Base-by-base conservation (phyloP, 768 basidiomycete genomes). In the Lactarius evosmus region DNA sequence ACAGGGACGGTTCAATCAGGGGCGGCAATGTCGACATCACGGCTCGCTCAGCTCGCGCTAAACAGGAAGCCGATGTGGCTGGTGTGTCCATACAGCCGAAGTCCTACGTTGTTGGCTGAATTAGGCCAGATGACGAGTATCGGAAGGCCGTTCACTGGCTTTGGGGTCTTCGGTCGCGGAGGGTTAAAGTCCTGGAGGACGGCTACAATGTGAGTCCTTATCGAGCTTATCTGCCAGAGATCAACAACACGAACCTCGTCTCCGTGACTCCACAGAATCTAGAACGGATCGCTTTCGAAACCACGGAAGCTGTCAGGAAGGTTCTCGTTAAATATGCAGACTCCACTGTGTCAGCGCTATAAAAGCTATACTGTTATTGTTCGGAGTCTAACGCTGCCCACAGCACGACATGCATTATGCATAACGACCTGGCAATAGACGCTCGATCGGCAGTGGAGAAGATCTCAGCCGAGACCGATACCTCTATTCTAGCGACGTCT, bases 51-150 rank as follows among this genome's bases (percentile, higher is more conserved):
- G 91, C 93, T 17, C 86, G 89, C 49, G 85, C 89, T 30, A 95
- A 94, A 75, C 81, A 94, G 50, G 94, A 97, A 68, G 87, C 89
- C 4, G 94, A 96, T 38, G 94, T 95, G 73, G 93, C 94, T 62
- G 91, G 93, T 89, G 62, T 66, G 80, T 73, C 49, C 29, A 14
- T 11, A 4, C 6, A 32, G 60, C 58, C 5, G 38, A n/a, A 25
- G 16, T n/a, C 56, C 54, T 17, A 33, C 33, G 38, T 50, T 40
- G 19, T 32, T n/a, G 54, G 30, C 59, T 55, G 38, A 68, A 49
- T 49, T n/a, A 34, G 19, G 55, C 50, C 36, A 91, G 94, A 97
- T 73, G 91, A 87, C 72, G 93, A 95, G 62, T 97, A 97, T 70
- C 80, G 94, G 25, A 90, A 88, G 67, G 93, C 85, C 36, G 86